Evolutionary conservation across 106 monocot genomes (phyloP), one percentile per base, ranked within the genome.

Genomic region (Acanthochlamys bracteata): DNA sequence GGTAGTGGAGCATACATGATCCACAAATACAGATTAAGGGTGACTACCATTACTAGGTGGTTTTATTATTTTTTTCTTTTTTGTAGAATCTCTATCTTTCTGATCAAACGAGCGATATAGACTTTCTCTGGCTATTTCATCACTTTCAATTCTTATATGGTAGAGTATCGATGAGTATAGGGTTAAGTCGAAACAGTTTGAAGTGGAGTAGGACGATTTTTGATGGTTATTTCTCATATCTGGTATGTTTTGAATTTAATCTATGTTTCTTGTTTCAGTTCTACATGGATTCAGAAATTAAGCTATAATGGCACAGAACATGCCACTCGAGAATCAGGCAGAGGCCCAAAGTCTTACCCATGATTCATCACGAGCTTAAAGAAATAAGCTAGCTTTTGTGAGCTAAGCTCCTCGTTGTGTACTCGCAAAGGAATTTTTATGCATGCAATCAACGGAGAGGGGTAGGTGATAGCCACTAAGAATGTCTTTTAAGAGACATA

Each of bases 21-120:
- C 10, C 90, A 96, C 72, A 96, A 96, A 59, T 88, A 96, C 66
- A 84, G 95, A 81, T 75, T 96, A 57, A 75, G 90, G 80, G 95
- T 96, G 83, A 80, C 73, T 69, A 66, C 53, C 45, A 46, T 46
- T 46, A 46, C 14, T n/a, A n/a, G n/a, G n/a, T n/a, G n/a, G 49
- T 49, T 49, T 10, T 12, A 3, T 7, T 49, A 12, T 14, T 49
- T 49, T 4, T 49, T 17, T 4, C 10, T 3, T 49, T 49, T 1
- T 17, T 4, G 49, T 49, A 49, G 49, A 9, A 49, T 49, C 12
- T 49, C 2, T 49, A 49, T 49, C 10, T 49, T 12, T 49, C 15
- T 49, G 17, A 12, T 4, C 17, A 49, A 17, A 17, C 2, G 10
- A 14, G 49, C 10, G 12, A 17, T 45, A 7, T 9, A 49, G 17